A percentile compares a stretch with the other conserved stretches of the same genome.
phyloP scores from a whole-genome alignment of 2,329 filamentous ascomycete species.

The Ceratocystis cacaofunesta region DNA sequence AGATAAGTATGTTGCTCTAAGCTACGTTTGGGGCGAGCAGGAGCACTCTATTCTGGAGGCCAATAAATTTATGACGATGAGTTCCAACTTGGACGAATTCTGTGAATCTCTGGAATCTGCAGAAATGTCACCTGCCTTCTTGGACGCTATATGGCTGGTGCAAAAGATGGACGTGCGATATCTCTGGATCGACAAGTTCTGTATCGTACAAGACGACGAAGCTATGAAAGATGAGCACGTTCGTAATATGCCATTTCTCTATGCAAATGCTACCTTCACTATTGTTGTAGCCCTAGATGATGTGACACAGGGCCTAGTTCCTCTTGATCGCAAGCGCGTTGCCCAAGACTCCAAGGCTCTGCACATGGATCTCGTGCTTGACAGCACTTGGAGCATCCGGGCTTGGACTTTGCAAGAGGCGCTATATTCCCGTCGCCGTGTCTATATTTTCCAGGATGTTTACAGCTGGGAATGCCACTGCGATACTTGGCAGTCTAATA shows the following conservation, averaged over 20 bases:
- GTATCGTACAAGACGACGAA: constrained; percentile 32
- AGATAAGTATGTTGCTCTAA: constrained; percentile 32
- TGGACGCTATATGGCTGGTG: constrained; percentile 32
- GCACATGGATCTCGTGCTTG: constrained; percentile 28
- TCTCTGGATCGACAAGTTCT: constrained; percentile 34
- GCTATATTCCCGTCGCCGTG: constrained; percentile 29
- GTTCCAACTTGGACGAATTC: constrained; percentile 26
- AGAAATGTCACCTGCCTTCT: constrained; percentile 28
- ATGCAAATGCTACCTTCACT: constrained; percentile 31
- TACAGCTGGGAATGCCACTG: constrained; percentile 35
- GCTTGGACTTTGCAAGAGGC: constrained; percentile 32
- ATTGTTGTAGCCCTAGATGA: constrained; percentile 31
- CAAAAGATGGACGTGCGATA: constrained; percentile 30
- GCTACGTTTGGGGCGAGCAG: constrained; percentile 30
- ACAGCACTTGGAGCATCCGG: constrained; percentile 28
- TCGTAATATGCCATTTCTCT: constrained; percentile 32
- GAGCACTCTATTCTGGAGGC: constrained; percentile 20
- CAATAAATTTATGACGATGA: constrained; percentile 24
- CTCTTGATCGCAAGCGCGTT: constrained; percentile 26
- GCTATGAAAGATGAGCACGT: constrained; percentile 28
- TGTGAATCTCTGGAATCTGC: constrained; percentile 26
- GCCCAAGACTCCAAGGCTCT: constrained; percentile 19
- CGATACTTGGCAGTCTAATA: constrained; percentile 26
- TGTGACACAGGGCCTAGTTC: constrained; percentile 26
- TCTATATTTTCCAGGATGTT: constrained; percentile 31